Percentiles rank a stretch among this genome's conserved stretches.
Evolutionary conservation across 2,329 filamentous ascomycete species (phyloP).

Genomic region (Cladosporium velox): DNA sequence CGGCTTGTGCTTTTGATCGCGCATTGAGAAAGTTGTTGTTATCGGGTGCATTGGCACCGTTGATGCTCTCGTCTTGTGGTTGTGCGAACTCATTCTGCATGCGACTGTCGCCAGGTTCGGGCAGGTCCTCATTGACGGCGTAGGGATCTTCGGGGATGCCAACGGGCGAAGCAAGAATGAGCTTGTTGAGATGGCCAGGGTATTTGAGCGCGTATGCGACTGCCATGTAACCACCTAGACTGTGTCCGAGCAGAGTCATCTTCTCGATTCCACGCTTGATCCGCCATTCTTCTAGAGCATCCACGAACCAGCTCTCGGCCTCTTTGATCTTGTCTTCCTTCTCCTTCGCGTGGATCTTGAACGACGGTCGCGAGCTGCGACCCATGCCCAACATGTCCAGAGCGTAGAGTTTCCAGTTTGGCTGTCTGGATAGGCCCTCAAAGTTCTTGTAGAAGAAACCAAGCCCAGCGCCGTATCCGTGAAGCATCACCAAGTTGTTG

Average conservation of each 20-base stretch:
- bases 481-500: slow-evolving; percentile 90
- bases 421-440: slow-evolving; percentile 75
- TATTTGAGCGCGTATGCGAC: slow-evolving; percentile 96
- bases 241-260: slow-evolving; percentile 92
- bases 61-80: slow-evolving; percentile 60
- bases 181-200: slow-evolving; percentile 88
- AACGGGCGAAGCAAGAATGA: slow-evolving; percentile 91
- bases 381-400: slow-evolving; percentile 97
- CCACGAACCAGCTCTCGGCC: slow-evolving; percentile 93
- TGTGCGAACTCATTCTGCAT: slow-evolving; percentile 78
- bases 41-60: slow-evolving; percentile 47
- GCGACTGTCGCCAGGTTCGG: slow-evolving; percentile 72
- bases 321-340: slow-evolving; percentile 78
- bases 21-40: slow-evolving; percentile 53
- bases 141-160: slow-evolving; percentile 94
- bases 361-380: slow-evolving; percentile 78
- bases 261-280: slow-evolving; percentile 83
- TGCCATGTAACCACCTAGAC: slow-evolving; percentile 90
- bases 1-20: slow-evolving; percentile 40
- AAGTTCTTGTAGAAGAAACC: slow-evolving; percentile 99
- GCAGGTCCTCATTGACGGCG: slow-evolving; percentile 77
- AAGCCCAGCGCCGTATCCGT: slow-evolving; percentile 93
- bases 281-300: slow-evolving; percentile 95
- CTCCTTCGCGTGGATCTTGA: slow-evolving; percentile 82
- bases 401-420: slow-evolving; percentile 87